Base-by-base conservation (phyloP, 1,284 basidiomycete genomes). In the Pyrrhoderma lamaoense region DNA sequence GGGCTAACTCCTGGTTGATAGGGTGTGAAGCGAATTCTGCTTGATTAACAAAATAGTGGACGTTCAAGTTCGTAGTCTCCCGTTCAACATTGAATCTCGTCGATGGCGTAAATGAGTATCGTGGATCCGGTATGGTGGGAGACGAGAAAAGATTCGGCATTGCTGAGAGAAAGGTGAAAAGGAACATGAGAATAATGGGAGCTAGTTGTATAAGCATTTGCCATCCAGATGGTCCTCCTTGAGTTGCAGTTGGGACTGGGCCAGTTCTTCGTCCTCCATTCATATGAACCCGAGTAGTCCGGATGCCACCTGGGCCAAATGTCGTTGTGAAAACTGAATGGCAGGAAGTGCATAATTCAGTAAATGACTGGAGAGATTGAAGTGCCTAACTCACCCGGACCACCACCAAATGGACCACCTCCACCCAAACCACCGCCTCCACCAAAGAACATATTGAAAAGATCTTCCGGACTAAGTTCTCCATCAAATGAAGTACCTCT, bases 371-470 rank as follows among this genome's bases (percentile, higher is more conserved):
- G 14, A 23, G 16, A n/a, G 36, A 48, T 45, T 22, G 45, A n/a
- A 37, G 27, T 4, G 57, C 61, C 50, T 47, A 67, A 68, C 52
- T 61, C n/a, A 31, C 80, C 71, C 47, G 80, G 76, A 2, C 80
- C 78, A 23, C 79, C 70, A 25, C 79, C 71, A 56, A 73, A 70
- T 65, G 66, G 47, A 46, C 69, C 70, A 2, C 64, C 67, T 44
- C 73, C 71, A 50, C 77, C 76, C 1, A 72, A 73, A 5, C 72
- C 73, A 67, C 65, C 69, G 11, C 75, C 83, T 16, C 86, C 85
- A 19, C 91, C 93, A 65, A 99, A 99, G 79, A 99, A 98, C 89
- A 96, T 94, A 64, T 97, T 95, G 76, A 99, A 99, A 49, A 99
- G 65, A 57, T 99, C 95, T 68, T 97, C 93, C 0, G 95, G 93